Percentiles rank a stretch among this genome's conserved stretches.
phyloP scores from a whole-genome alignment of 345 rosid species.

The Citrus hindsii region DNA sequence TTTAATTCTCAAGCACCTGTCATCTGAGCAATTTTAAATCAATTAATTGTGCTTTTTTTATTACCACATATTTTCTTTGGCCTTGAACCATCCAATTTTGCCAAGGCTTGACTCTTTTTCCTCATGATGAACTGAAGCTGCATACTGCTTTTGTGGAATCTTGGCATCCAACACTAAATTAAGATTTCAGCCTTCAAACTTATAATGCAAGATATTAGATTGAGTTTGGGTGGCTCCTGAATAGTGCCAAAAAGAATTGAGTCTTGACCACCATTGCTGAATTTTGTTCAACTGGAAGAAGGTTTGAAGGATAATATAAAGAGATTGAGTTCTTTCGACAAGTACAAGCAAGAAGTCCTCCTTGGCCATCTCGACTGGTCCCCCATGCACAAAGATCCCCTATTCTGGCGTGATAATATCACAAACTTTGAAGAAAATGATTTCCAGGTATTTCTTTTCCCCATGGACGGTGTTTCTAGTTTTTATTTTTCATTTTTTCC shows the following conservation, averaged over 20 bases:
- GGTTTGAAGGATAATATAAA: too few relatives aligned
- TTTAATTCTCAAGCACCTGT: background rate
- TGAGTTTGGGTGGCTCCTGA: background rate
- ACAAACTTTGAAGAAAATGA: conserved; percentile 83
- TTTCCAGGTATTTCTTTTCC: conserved; percentile 62
- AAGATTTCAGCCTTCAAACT: background rate
- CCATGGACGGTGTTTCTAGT: background rate
- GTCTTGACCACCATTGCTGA: background rate
- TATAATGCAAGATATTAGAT: background rate
- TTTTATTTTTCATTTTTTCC: background rate
- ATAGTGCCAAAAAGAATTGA: background rate
- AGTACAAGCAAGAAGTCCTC: too few relatives aligned
- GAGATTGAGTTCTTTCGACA: too few relatives aligned
- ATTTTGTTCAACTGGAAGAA: background rate
- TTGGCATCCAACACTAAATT: background rate
- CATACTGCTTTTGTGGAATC: background rate
- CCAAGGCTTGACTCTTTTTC: too few relatives aligned
- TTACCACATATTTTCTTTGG: background rate
- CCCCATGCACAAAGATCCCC: conserved; percentile 91
- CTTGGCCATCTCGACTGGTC: conserved; percentile 41
- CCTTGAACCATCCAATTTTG: background rate
- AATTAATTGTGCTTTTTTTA: background rate
- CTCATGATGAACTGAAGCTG: background rate
- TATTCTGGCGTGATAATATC: conserved; percentile 93
- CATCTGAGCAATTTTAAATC: too few relatives aligned